phyloP scores from a whole-genome alignment of 345 rosid species.

The Aquilaria yunnanensis region DNA sequence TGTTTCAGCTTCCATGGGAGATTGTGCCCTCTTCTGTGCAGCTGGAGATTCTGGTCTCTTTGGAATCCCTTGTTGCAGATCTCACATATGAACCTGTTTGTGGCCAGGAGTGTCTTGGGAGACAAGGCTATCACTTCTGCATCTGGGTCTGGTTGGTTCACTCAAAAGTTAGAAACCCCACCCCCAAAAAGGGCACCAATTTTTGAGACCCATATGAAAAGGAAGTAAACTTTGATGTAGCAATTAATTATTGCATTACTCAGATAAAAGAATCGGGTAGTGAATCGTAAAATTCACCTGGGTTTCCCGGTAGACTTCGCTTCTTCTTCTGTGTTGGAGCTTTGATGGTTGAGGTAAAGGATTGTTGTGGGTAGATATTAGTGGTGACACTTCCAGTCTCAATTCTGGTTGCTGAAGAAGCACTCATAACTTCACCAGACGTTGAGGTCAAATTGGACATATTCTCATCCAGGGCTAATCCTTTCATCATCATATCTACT shows the following conservation, averaged over 20 bases:
- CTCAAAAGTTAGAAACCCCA: no score
- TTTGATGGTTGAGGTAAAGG: not conserved
- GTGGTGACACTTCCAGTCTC: constrained; percentile 24
- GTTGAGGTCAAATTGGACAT: constrained; percentile 69
- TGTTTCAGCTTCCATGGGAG: constrained; percentile 82
- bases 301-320: constrained; percentile 58
- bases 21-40: constrained; percentile 78
- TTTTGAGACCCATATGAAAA: no score
- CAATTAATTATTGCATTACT: no score
- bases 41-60: constrained; percentile 76
- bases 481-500: constrained; percentile 20
- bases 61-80: constrained; percentile 79
- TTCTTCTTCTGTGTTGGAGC: constrained; percentile 39
- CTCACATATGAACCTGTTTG: constrained; percentile 71
- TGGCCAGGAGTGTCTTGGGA: constrained; percentile 68
- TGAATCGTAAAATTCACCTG: constrained; percentile 21
- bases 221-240: no score
- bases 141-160: constrained; percentile 55
- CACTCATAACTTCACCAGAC: constrained; percentile 55
- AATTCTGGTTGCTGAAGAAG: constrained; percentile 46
- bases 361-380: constrained; percentile 33
- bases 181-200: no score
- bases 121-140: constrained; percentile 85
- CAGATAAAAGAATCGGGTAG: no score
- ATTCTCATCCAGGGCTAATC: constrained; percentile 34